Evolutionary conservation across 495 filamentous ascomycete genomes (phyloP), one percentile per base, ranked within the genome.

Genomic region (Cercophora scortea): DNA sequence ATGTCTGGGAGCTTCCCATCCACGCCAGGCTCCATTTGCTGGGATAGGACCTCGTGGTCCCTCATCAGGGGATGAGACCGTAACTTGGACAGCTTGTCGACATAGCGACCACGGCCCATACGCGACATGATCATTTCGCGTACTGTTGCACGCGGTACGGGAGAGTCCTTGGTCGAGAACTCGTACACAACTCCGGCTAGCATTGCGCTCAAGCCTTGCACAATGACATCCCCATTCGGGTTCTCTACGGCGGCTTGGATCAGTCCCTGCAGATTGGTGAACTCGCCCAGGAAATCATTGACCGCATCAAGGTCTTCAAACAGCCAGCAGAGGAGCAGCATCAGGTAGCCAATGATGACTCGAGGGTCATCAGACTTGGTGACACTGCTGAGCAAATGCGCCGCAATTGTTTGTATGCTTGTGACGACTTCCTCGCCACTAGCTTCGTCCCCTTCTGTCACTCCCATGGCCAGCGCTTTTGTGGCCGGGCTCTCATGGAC

Each of bases 121-220:
- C 85, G 82, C 32, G 85, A 83, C 39, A 82, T 79, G 41, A 99
- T 77, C 45, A 96, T 79, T 36, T 87, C 82, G 61, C 93, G 88
- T 45, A 97, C 72, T 8, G 86, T 91, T 19, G 81, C 79, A 47
- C 93, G 84, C 9, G 92, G 81, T 50, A 97, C 83, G 6, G 94
- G 91, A 0, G 91, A 96, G 65, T 97, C 91, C 61, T 95, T 96
- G 9, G 91, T 95, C 16, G 91, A 96, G 59, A 97, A 99, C 61
- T 99, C 93, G 62, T 97, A 99, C 19, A 95, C 73, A 34, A 95
- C 87, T 35, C 91, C 94, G 5, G 96, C 73, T 4, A 97, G 71
- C 57, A 88, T 80, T 11, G 89, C 86, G 64, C 84, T 90, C 16
- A 99, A 74, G 1, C 93, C 93, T 55, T 88, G 85, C 17, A 89